Base-by-base conservation (phyloP, 805 yeast species). In the Suhomyces kilbournensis region DNA sequence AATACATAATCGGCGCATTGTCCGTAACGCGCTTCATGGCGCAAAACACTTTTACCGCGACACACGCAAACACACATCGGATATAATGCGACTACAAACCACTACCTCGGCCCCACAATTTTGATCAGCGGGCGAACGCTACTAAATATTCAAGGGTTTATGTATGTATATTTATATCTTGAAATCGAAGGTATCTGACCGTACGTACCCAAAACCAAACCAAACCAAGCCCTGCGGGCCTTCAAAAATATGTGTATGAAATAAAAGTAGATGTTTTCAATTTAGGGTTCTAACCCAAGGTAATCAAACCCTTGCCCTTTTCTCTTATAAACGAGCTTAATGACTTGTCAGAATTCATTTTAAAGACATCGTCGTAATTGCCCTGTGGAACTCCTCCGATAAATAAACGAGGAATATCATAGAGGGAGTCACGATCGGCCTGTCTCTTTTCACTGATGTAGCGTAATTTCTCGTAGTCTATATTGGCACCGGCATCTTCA, bases 381-480 rank as follows among this genome's bases (percentile, higher is more conserved):
- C 70, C 75, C 4, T 64, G 54, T 3, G 75, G 75, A 30, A 56
- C 50, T 1, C 75, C 76, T 10, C 67, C 70, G 20, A 71, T 61
- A 51, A 71, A 70, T 39, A 71, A 53, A 10, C 73, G 60, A 1
- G 75, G 75, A 26, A 71, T 64, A 44, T 62, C 61, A 17, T 56
- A 52, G 19, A 34, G 30, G 17, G 47, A 28, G 9, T 45, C 26
- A 30, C 47, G 20, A 14, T 42, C 44, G 26, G 47, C 47, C 9
- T 6, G 20, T 14, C 10, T 35, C n/a, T 12, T 44, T 22, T 45
- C 49, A n/a, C 25, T 7, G 3, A 23, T 14, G 25, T 26, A 34
- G n/a, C 40, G 39, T 14, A 42, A 35, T 14, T 35, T 38, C n/a
- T 28, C 42, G 38, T 39, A 46, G 5, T 38, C 49, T 10, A 48